Conservation (phyloP, 2,329 filamentous ascomycete genomes). For the Monosporascus sp. region DNA sequence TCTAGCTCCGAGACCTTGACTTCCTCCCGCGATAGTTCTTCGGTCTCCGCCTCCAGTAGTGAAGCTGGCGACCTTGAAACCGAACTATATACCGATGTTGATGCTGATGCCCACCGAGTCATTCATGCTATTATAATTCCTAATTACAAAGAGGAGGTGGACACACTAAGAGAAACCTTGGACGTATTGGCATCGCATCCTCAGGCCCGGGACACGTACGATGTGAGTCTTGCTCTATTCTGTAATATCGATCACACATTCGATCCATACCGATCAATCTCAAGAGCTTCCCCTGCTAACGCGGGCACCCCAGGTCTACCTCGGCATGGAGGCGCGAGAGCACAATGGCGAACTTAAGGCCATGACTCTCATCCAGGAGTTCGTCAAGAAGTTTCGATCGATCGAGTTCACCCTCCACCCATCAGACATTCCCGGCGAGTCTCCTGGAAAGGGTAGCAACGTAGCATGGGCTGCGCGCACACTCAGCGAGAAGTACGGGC, state of each 20-base stretch:
- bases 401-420: slow-evolving; percentile 67
- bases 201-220: slow-evolving; percentile 58
- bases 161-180: slow-evolving; percentile 62
- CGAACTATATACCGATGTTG: slow-evolving; percentile 40
- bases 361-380: slow-evolving; percentile 54
- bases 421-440: slow-evolving; percentile 58
- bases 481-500: slow-evolving; percentile 55
- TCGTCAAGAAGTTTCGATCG: slow-evolving; percentile 58
- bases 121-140: slow-evolving; percentile 66
- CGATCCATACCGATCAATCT: not conserved
- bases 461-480: slow-evolving; percentile 65
- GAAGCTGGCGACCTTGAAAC: slow-evolving; percentile 47
- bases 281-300: slow-evolving; percentile 4
- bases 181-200: slow-evolving; percentile 64
- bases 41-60: slow-evolving; percentile 39
- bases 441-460: slow-evolving; percentile 71
- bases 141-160: slow-evolving; percentile 69
- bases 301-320: slow-evolving; percentile 49
- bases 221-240: slow-evolving; percentile 47
- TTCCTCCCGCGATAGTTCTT: slow-evolving; percentile 35
- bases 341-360: slow-evolving; percentile 57
- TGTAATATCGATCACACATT: not conserved
- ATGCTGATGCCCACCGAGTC: slow-evolving; percentile 39
- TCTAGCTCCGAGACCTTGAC: slow-evolving; percentile 52
- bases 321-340: slow-evolving; percentile 70